Conservation (phyloP, 805 yeast species). For the Zygosaccharomyces kombuchaensis region DNA sequence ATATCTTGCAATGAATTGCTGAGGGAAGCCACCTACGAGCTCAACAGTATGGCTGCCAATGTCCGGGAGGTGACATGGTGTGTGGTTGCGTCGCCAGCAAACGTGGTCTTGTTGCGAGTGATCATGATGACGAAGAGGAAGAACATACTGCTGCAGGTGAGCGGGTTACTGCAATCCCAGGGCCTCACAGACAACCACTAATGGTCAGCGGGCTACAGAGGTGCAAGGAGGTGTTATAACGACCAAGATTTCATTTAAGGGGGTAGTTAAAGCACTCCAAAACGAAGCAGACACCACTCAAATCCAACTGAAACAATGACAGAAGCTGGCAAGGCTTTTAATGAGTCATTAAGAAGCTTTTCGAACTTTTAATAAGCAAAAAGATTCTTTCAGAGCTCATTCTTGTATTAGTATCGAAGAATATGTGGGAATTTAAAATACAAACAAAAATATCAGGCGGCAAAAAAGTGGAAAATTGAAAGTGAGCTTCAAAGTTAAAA, state of each 20-base stretch:
- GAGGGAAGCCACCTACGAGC: not conserved
- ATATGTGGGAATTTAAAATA: not conserved
- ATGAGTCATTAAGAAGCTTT: not conserved
- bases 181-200: not conserved
- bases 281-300: not conserved
- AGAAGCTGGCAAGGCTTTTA: not conserved
- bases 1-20: conserved; percentile 2
- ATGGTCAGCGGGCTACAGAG: not conserved
- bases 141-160: not conserved
- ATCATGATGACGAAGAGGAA: not conserved
- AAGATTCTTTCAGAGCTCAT: not conserved
- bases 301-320: not conserved
- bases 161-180: not conserved
- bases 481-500: not conserved
- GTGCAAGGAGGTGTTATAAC: not conserved
- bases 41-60: not conserved
- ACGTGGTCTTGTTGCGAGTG: not conserved
- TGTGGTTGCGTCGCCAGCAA: conserved; percentile 1
- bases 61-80: not conserved
- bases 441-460: not conserved
- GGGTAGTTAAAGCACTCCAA: not conserved
- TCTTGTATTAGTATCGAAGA: not conserved
- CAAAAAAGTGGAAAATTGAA: conserved; percentile 1
- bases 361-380: not conserved
- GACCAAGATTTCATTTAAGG: not conserved